phyloP scores from a whole-genome alignment of 176 grass and related monocot species.

The Rhynchospora breviuscula region DNA sequence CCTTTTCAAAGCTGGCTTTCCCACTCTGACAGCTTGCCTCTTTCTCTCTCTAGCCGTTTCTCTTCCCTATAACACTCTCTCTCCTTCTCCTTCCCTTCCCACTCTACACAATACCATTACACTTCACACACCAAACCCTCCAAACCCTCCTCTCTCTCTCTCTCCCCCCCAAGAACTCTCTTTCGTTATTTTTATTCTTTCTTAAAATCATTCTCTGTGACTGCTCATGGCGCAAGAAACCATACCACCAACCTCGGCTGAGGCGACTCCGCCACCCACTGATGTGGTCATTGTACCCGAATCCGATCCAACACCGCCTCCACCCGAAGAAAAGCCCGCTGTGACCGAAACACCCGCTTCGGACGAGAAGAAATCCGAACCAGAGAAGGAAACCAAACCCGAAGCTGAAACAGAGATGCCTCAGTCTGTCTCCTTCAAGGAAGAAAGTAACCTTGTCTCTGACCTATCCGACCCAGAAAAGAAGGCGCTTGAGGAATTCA shows the following conservation, averaged over 20 bases:
- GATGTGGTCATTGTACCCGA: conserved; percentile 34
- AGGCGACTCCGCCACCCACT: conserved; percentile 3
- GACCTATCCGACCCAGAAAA: conserved; percentile 74
- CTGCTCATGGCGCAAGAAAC: conserved; percentile 63
- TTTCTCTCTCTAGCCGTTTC: conserved; percentile 17
- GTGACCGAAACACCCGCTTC: background rate
- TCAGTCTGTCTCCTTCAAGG: conserved; percentile 65
- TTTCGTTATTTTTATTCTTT: background rate
- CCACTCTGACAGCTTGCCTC: conserved; percentile 50
- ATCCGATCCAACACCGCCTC: conserved; percentile 27
- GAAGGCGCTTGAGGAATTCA: conserved; percentile 90
- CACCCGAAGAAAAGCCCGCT: conserved; percentile 27
- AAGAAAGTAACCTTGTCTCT: conserved; percentile 79
- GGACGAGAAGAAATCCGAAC: background rate
- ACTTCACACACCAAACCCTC: background rate
- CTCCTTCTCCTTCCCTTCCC: conserved; percentile 33
- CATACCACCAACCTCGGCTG: conserved; percentile 32
- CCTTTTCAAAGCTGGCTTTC: conserved; percentile 38
- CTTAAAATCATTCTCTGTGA: background rate
- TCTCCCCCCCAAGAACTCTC: background rate
- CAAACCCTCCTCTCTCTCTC: background rate
- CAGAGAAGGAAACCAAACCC: conserved; percentile 20
- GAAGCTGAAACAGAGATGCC: conserved; percentile 32
- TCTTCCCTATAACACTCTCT: conserved; percentile 37
- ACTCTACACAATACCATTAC: background rate